phyloP scores from a whole-genome alignment of 139 green algal species.

The Parachlorella kessleri region DNA sequence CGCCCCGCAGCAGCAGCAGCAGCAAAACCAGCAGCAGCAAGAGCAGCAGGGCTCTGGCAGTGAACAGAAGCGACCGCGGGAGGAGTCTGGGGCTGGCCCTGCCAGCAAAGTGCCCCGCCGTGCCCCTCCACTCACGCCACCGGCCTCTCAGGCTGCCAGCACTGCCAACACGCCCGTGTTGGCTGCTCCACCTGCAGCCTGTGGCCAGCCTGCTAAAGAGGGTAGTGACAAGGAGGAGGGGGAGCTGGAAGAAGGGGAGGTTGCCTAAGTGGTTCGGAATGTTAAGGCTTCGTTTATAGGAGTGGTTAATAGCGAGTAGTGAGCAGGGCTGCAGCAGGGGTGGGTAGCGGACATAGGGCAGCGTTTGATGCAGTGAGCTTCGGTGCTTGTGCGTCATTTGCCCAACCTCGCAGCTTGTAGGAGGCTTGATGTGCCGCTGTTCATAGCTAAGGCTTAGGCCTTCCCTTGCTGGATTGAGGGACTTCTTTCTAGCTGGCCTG shows the following conservation, averaged over 20 bases:
- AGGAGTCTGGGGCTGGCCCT: neutral
- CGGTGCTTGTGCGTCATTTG: no score
- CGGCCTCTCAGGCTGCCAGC: neutral
- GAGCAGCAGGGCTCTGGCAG: neutral
- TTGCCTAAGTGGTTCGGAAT: no score
- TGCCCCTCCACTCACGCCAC: neutral
- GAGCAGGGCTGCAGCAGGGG: no score
- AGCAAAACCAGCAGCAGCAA: neutral
- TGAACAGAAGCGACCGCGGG: slow-evolving; percentile 4
- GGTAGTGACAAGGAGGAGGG: slow-evolving; percentile 35
- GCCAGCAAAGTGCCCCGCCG: neutral
- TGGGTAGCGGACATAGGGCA: no score
- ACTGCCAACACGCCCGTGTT: neutral
- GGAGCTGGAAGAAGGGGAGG: slow-evolving; percentile 39
- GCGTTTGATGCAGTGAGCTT: no score
- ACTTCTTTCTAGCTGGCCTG: no score
- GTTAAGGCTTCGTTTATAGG: no score
- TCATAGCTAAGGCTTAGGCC: no score
- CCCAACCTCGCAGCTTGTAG: no score
- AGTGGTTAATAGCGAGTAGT: no score
- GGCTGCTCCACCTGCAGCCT: neutral
- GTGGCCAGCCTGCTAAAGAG: neutral
- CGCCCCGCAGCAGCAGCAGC: neutral
- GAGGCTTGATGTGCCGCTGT: no score
- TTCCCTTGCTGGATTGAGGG: no score